Evolutionary conservation across 768 basidiomycete genomes (phyloP), one percentile per base, ranked within the genome.

Genomic region (Tulasnella sp.): DNA sequence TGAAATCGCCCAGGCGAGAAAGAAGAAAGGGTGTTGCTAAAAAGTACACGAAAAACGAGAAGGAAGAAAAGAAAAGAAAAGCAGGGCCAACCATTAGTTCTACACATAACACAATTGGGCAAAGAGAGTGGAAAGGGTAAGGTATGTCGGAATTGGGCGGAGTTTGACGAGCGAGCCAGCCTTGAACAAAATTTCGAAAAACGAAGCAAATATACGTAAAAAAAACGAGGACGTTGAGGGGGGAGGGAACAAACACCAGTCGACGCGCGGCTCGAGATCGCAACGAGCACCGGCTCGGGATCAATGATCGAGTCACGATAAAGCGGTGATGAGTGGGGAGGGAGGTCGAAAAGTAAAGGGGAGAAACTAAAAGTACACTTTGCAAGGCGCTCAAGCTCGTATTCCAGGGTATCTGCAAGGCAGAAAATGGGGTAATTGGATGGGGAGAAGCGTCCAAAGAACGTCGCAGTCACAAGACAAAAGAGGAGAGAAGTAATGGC

Each of bases 291-390:
- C 54, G 1, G 54, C 54, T 58, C 54, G 54, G 54, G 54, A 58
- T 58, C 54, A 58, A 58, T 11, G n/a, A 58, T 29, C 54, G 29
- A 58, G 29, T 11, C 19, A 58, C 54, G 72, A 72, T 40, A 31
- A 72, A 45, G 42, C 40, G 72, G 40, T 54, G 52, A 72, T n/a
- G 72, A 72, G 52, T 52, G 54, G 54, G 54, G 19, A 40, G 11
- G 42, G 45, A 39, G 36, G 25, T 31, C 39, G 45, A 40, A 52
- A 31, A 36, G 29, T 8, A 19, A 45, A 72, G 6, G 34, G 25
- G 29, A 72, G 11, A 72, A 29, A 17, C 72, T 54, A 72, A 29
- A 72, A 45, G 52, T 72, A 45, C 72, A 45, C n/a, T 37, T 72
- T 29, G 72, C n/a, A 36, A 54, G 45, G 45, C 40, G 52, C 54